A percentile compares a stretch with the other conserved stretches of the same genome.
Conservation (phyloP, 345 rosid genomes). For the Gossypium sturtianum region DNA sequence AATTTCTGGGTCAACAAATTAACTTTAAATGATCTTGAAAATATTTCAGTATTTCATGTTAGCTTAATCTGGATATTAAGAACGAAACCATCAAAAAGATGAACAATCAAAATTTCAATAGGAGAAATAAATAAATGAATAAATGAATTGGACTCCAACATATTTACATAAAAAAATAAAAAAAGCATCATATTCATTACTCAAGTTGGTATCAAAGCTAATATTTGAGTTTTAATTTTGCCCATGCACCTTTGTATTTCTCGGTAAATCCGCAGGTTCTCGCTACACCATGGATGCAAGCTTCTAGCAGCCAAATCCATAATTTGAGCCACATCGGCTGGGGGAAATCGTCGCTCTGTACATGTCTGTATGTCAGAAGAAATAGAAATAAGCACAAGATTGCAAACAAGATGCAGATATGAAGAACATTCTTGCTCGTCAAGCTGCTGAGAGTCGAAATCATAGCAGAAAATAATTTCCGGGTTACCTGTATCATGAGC, state of each 20-base stretch:
- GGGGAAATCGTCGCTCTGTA: constrained; percentile 81
- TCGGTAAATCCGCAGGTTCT: constrained; percentile 69
- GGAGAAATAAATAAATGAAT: neutral
- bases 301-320: constrained; percentile 73
- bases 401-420: neutral
- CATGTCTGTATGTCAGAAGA: constrained; percentile 50
- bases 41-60: too few relatives aligned
- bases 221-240: constrained; percentile 82
- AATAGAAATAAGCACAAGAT: neutral
- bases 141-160: neutral
- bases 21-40: too few relatives aligned
- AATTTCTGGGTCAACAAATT: too few relatives aligned
- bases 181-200: constrained; percentile 16
- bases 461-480: neutral
- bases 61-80: too few relatives aligned
- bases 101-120: neutral
- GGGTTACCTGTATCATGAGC: constrained; percentile 79
- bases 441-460: neutral
- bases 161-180: constrained; percentile 17
- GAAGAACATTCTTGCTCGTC: constrained; percentile 28
- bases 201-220: constrained; percentile 75
- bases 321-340: constrained; percentile 89
- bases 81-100: neutral
- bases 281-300: constrained; percentile 73
- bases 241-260: constrained; percentile 95